Evolutionary conservation across 2,329 filamentous ascomycete genomes (phyloP).

Genomic region (Diplodia scrobiculata): DNA sequence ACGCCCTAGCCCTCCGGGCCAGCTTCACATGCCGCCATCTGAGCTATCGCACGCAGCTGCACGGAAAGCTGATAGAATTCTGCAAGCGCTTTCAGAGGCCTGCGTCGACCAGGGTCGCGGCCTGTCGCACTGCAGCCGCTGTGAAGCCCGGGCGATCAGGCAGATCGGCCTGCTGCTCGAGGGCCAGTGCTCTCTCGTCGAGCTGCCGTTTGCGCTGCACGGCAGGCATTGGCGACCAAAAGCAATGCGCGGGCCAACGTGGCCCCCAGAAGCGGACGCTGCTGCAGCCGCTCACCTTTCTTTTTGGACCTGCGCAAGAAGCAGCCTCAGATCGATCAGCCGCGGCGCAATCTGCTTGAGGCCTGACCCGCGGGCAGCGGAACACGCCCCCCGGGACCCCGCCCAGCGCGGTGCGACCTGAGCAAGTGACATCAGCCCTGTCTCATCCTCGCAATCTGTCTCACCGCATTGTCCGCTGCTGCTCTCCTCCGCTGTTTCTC

Average conservation of each 20-base stretch:
- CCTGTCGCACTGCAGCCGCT: conserved; percentile 23
- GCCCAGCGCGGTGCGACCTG: conserved; percentile 14
- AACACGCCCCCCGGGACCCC: conserved; percentile 5
- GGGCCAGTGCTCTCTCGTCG: conserved; percentile 18
- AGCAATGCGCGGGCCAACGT: conserved; percentile 16
- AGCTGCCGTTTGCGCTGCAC: conserved; percentile 16
- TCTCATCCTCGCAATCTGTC: conserved; percentile 22
- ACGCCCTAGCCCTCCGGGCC: not conserved
- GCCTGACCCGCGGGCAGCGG: not conserved
- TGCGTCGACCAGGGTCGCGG: conserved; percentile 20
- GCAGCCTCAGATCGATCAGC: conserved; percentile 19
- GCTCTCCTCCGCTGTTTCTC: not conserved
- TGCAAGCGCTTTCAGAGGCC: conserved; percentile 24
- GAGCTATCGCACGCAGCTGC: conserved; percentile 23
- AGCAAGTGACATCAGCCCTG: conserved; percentile 18
- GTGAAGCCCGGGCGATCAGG: conserved; percentile 26
- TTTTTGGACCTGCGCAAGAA: conserved; percentile 9
- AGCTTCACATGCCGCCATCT: conserved; percentile 20
- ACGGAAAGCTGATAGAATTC: conserved; percentile 24
- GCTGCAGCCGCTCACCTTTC: not conserved
- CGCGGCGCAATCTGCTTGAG: conserved; percentile 10
- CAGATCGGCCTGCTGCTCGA: conserved; percentile 13
- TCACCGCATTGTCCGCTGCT: conserved; percentile 16
- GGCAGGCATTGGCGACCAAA: conserved; percentile 22
- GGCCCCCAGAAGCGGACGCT: not conserved